phyloP scores from a whole-genome alignment of 129 eudicot genomes.

The Chrysanthemum makinoi region DNA sequence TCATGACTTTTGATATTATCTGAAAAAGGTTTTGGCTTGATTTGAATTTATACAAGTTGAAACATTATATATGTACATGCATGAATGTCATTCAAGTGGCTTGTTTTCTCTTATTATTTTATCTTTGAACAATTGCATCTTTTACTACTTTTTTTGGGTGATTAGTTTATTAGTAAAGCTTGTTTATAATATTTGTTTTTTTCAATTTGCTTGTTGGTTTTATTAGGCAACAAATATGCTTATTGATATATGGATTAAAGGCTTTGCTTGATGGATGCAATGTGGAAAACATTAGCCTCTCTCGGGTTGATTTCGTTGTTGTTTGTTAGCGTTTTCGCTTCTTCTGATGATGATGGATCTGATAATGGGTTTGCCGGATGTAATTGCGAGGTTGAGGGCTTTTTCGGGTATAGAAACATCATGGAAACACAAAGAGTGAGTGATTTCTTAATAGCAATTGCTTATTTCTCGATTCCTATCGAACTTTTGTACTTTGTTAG shows the following conservation, averaged over 20 bases:
- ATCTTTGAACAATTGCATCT: conserved; percentile 6
- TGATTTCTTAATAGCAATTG: conserved; percentile 77
- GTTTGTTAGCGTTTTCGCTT: conserved; percentile 25
- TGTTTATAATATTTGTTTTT: background rate
- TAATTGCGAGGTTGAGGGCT: conserved; percentile 65
- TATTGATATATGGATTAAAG: conserved; percentile 34
- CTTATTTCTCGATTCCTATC: conserved; percentile 81
- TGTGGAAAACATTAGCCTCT: conserved; percentile 52
- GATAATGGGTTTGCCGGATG: conserved; percentile 40
- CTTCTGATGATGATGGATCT: conserved; percentile 26
- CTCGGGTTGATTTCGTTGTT: conserved; percentile 32
- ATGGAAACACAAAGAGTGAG: conserved; percentile 60
- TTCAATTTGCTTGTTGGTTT: conserved; percentile 18
- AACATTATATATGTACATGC: conserved; percentile 22
- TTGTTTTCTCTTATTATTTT: conserved; percentile 8
- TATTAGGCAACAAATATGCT: background rate
- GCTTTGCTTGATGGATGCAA: conserved; percentile 40
- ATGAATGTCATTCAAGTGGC: conserved; percentile 29
- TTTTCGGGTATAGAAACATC: conserved; percentile 51
- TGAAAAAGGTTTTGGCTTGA: conserved; percentile 9
- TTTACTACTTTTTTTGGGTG: background rate
- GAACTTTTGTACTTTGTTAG: conserved; percentile 74
- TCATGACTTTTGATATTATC: background rate
- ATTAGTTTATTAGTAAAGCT: background rate
- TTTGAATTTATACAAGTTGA: conserved; percentile 6